These are phyloP conservation scores for Rhodotorula toruloides DNA, from an alignment of 768 basidiomycete species.

Conservation along the genomic window DNA sequence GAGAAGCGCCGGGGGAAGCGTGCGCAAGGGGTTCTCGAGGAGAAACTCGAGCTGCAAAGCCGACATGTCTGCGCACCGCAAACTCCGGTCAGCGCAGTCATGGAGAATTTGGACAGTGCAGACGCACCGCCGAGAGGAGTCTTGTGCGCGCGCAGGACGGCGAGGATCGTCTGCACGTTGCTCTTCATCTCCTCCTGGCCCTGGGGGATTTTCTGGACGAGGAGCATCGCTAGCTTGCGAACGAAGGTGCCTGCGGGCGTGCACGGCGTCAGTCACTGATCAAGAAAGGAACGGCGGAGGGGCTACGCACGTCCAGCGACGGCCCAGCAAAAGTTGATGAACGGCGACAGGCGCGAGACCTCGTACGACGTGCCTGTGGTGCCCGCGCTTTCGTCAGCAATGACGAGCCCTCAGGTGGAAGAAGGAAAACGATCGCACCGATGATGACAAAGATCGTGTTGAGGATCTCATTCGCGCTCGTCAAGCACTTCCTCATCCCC, in stretches of 20 bases:
- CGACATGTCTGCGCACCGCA: constrained; percentile 7
- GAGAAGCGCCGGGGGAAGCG: constrained; percentile 7
- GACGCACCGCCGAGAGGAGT: constrained; percentile 31
- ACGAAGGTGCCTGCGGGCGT: constrained; percentile 31
- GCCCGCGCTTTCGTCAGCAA: no score
- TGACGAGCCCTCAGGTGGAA: not conserved
- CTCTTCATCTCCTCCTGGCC: constrained; percentile 8
- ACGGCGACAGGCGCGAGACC: constrained; percentile 30
- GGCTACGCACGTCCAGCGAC: constrained; percentile 29
- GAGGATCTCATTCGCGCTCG: constrained; percentile 28
- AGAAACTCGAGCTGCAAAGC: constrained; percentile 14
- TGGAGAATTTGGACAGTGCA: no score
- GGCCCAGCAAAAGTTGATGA: constrained; percentile 23
- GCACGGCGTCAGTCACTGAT: not conserved
- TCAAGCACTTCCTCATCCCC: constrained; percentile 23
- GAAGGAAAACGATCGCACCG: not conserved
- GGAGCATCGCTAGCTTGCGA: constrained; percentile 33
- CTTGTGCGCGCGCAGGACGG: constrained; percentile 15
- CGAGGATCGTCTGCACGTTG: constrained; percentile 22
- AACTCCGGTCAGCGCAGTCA: not conserved
- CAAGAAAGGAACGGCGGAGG: not conserved
- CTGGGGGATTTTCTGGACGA: not conserved
- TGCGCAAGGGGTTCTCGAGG: constrained; percentile 15
- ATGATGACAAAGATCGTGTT: constrained; percentile 23
- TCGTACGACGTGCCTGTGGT: constrained; percentile 24